Percentiles rank a stretch among this genome's conserved stretches.
phyloP scores from a whole-genome alignment of 225 moss, liverwort and hornwort species.

The Climacium dendroides region DNA sequence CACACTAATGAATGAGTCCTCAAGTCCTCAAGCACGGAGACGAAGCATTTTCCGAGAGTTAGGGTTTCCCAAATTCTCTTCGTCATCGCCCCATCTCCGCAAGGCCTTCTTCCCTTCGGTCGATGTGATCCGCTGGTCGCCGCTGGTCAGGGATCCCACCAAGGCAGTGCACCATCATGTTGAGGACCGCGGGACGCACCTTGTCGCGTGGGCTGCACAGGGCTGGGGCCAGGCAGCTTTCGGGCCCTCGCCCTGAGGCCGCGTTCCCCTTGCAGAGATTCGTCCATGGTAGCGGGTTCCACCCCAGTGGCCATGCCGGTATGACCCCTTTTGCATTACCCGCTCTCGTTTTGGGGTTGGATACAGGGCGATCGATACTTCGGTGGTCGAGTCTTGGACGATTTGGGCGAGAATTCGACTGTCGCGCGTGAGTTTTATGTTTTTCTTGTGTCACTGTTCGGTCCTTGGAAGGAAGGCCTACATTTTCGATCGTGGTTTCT shows the following conservation, averaged over 20 bases:
- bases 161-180: constrained; percentile 30
- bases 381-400: background rate
- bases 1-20: background rate
- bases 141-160: background rate
- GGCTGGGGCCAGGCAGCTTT: background rate
- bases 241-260: background rate
- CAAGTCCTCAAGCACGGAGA: background rate
- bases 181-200: constrained; percentile 5
- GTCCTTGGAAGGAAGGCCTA: background rate
- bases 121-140: background rate
- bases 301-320: background rate
- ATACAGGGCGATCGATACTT: background rate
- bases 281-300: background rate
- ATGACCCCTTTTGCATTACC: background rate
- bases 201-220: constrained; percentile 12
- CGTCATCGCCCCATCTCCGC: background rate
- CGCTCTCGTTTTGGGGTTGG: background rate
- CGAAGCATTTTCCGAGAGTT: background rate
- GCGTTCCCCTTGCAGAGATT: background rate
- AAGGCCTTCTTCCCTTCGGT: background rate
- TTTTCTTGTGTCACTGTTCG: background rate
- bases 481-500: background rate
- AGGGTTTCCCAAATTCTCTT: background rate
- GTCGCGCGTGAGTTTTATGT: background rate
- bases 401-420: background rate